Evolutionary conservation across 495 filamentous ascomycete genomes (phyloP).

Genomic region (Tuber umbilicatum): DNA sequence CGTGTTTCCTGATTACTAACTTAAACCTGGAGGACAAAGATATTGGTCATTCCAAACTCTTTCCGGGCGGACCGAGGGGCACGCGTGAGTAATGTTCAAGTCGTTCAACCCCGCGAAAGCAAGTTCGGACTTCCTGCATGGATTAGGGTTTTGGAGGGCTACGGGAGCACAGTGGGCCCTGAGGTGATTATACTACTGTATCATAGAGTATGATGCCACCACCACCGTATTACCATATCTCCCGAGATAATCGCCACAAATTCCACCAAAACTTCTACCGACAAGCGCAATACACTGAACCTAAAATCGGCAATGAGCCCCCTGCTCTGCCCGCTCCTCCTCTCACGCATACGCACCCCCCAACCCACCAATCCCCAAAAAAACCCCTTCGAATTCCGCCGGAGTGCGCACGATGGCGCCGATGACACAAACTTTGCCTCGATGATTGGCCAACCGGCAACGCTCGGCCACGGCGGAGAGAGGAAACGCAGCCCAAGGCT

Average conservation of each 20-base stretch:
- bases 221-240: background rate
- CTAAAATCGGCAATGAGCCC: constrained; percentile 11
- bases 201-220: too few species aligned
- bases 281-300: background rate
- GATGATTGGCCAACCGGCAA: constrained; percentile 75
- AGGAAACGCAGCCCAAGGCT: constrained; percentile 73
- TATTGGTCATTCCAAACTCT: too few species aligned
- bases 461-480: constrained; percentile 60
- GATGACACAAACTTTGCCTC: constrained; percentile 69
- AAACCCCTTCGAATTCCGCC: constrained; percentile 5
- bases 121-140: background rate
- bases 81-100: too few species aligned
- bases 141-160: background rate
- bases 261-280: background rate
- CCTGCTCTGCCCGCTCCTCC: constrained; percentile 39
- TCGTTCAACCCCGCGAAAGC: background rate
- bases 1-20: too few species aligned
- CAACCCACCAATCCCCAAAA: constrained; percentile 19
- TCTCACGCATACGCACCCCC: background rate
- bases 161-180: too few species aligned
- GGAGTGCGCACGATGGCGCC: constrained; percentile 41
- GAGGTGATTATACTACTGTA: background rate
- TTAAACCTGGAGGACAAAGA: too few species aligned
- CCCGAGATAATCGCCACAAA: background rate
- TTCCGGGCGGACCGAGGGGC: too few species aligned